phyloP scores from a whole-genome alignment of 192 early-diverging fungal genomes.

The Mortierella hygrophila region DNA sequence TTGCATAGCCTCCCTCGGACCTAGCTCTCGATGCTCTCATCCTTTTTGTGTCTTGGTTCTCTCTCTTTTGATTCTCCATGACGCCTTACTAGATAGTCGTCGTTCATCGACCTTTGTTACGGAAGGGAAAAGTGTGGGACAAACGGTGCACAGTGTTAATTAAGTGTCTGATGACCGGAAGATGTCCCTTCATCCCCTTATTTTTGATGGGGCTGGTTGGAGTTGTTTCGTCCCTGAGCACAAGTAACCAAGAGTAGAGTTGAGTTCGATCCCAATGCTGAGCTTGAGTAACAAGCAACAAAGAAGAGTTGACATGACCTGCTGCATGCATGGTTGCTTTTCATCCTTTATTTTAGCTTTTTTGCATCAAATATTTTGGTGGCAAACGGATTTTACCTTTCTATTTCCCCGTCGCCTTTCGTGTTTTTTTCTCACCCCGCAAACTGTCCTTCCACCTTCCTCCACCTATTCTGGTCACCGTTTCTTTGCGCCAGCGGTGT shows the following conservation, averaged over 20 bases:
- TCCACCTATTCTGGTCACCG: background rate
- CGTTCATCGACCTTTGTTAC: background rate
- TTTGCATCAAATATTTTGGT: background rate
- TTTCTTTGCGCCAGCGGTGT: background rate
- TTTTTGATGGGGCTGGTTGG: background rate
- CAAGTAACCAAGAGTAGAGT: background rate
- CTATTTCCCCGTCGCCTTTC: background rate
- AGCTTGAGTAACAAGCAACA: background rate
- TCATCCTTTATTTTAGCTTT: background rate
- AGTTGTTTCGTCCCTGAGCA: background rate
- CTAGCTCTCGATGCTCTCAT: background rate
- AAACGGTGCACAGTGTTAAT: background rate
- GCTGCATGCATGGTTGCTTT: background rate
- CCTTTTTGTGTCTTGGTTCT: background rate
- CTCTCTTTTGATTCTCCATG: background rate
- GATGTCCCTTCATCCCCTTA: background rate
- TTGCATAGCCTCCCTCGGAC: background rate
- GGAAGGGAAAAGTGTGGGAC: background rate
- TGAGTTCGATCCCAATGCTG: background rate
- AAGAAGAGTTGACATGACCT: background rate
- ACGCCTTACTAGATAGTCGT: background rate
- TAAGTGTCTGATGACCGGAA: background rate
- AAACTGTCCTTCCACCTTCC: background rate
- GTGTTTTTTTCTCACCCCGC: background rate
- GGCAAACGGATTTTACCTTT: background rate